phyloP scores from a whole-genome alignment of 176 grass and related monocot genomes.

The Dendrocalamus sinicus region DNA sequence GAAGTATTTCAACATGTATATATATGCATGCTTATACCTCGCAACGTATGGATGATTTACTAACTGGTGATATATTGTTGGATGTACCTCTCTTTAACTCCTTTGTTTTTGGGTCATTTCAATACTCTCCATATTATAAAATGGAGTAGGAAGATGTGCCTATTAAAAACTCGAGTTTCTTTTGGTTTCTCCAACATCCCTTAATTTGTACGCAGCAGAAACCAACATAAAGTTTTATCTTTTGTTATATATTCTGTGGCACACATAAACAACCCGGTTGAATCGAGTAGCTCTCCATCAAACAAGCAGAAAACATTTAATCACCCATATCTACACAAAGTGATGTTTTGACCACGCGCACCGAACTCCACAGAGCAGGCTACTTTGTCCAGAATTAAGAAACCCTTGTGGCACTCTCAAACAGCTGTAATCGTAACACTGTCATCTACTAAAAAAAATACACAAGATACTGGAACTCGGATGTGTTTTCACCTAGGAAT shows the following conservation, averaged over 20 bases:
- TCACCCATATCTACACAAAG: background rate
- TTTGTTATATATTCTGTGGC: too few species aligned
- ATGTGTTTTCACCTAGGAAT: background rate
- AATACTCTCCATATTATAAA: background rate
- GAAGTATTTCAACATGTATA: background rate
- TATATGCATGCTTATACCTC: background rate
- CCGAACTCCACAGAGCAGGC: background rate
- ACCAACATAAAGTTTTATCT: background rate
- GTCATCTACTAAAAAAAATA: background rate
- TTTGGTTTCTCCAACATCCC: background rate
- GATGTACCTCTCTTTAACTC: background rate
- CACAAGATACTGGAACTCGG: background rate
- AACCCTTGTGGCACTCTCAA: conserved; percentile 21
- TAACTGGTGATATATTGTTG: background rate
- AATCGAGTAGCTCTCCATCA: conserved; percentile 6
- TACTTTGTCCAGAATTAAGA: background rate
- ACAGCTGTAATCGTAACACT: conserved; percentile 19
- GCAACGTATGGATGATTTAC: background rate
- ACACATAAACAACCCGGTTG: background rate
- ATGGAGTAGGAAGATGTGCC: too few species aligned
- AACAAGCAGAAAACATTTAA: conserved; percentile 1
- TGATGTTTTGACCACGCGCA: conserved; percentile 35
- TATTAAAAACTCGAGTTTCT: background rate
- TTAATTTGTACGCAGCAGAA: background rate
- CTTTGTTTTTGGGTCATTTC: background rate